Percentiles rank a stretch among this genome's conserved stretches.
Evolutionary conservation across 257 asterid genomes (phyloP).

Genomic region (Solanum sparsipilum): DNA sequence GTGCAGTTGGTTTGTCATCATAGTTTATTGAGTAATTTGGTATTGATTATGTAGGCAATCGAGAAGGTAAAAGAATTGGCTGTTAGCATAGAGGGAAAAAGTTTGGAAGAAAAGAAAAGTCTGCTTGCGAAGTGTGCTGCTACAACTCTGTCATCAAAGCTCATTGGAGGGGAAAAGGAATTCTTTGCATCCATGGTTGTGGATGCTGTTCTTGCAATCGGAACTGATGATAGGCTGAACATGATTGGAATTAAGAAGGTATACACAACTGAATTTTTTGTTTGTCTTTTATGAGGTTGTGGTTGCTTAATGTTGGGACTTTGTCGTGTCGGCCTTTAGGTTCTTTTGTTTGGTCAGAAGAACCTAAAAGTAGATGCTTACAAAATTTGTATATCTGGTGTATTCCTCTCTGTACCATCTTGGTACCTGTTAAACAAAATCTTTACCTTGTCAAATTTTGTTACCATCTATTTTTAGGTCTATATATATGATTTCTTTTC

Average conservation of each 20-base stretch:
- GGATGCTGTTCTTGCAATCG: slow-evolving; percentile 86
- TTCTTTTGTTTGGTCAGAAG: neutral
- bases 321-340: neutral
- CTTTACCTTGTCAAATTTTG: neutral
- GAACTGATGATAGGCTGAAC: slow-evolving; percentile 79
- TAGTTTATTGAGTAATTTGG: neutral
- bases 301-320: neutral
- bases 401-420: neutral
- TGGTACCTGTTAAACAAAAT: neutral
- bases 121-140: slow-evolving; percentile 96
- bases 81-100: slow-evolving; percentile 81
- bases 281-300: neutral
- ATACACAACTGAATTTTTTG: neutral
- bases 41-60: slow-evolving; percentile 38
- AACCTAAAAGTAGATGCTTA: neutral
- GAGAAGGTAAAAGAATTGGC: slow-evolving; percentile 76
- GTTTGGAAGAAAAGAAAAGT: slow-evolving; percentile 82
- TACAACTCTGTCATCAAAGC: slow-evolving; percentile 93
- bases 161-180: slow-evolving; percentile 97
- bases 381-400: neutral
- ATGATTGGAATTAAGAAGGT: slow-evolving; percentile 99
- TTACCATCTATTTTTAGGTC: neutral
- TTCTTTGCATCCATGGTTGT: slow-evolving; percentile 96
- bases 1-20: neutral
- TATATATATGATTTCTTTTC: neutral